Evolutionary conservation across 495 filamentous ascomycete genomes (phyloP).

Genomic region (Podospora pseudopauciseta): DNA sequence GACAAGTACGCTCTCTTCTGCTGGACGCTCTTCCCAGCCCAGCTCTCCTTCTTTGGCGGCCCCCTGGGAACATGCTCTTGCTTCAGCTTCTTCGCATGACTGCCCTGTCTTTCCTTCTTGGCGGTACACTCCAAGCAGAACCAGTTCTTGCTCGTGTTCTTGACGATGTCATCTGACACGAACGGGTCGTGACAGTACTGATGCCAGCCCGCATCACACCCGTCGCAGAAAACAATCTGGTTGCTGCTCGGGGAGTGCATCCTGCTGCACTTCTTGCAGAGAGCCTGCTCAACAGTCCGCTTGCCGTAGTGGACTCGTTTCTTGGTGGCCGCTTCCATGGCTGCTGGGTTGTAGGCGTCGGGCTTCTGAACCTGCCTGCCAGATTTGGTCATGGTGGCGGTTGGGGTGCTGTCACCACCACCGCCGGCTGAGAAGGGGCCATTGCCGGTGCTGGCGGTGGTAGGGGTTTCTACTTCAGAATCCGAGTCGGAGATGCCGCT

Average conservation of each 20-base stretch:
- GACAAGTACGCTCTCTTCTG: constrained; percentile 42
- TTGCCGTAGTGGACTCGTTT: constrained; percentile 46
- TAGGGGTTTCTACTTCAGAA: background rate
- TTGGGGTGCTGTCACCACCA: background rate
- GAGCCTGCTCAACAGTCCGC: constrained; percentile 48
- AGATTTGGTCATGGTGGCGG: constrained; percentile 63
- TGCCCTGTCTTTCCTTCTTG: constrained; percentile 42
- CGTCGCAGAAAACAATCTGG: constrained; percentile 92
- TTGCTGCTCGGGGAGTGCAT: constrained; percentile 72
- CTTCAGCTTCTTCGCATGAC: constrained; percentile 35
- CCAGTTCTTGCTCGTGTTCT: constrained; percentile 64
- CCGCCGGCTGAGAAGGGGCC: too few species aligned
- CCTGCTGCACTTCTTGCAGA: constrained; percentile 76
- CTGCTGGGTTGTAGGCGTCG: constrained; percentile 60
- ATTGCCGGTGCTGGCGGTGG: background rate
- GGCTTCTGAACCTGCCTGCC: constrained; percentile 78
- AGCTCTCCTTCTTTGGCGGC: constrained; percentile 34
- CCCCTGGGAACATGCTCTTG: constrained; percentile 8
- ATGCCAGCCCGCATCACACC: constrained; percentile 85
- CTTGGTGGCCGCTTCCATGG: constrained; percentile 37
- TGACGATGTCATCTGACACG: constrained; percentile 67
- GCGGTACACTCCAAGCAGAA: constrained; percentile 64
- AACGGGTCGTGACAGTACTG: constrained; percentile 85
- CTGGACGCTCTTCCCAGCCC: constrained; percentile 38
- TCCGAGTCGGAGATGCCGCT: constrained; percentile 21